Percentiles rank a stretch among this genome's conserved stretches.
Evolutionary conservation across 2,329 filamentous ascomycete genomes (phyloP).

Genomic region (Ceratocystis harringtonii): DNA sequence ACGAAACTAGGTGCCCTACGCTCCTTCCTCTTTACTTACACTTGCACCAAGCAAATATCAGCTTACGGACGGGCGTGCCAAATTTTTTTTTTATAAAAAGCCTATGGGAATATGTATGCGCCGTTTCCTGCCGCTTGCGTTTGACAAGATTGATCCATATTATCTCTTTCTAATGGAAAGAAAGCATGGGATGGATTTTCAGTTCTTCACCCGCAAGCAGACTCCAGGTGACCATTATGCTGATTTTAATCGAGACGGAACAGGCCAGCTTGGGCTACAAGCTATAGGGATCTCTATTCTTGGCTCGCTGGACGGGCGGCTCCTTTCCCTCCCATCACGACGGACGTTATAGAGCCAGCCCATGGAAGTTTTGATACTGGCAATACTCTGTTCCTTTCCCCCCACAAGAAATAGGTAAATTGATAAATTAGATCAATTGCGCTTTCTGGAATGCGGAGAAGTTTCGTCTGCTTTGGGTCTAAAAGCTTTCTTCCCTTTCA

Average conservation of each 20-base stretch:
- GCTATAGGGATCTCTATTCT: too few species aligned
- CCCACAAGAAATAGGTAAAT: background rate
- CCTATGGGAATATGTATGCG: background rate
- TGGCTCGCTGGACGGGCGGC: too few species aligned
- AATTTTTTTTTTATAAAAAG: too few species aligned
- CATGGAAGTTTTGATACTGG: background rate
- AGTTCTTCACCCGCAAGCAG: background rate
- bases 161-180: background rate
- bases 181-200: background rate
- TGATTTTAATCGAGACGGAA: too few species aligned
- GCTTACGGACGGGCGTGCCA: background rate
- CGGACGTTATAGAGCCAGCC: background rate
- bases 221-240: background rate
- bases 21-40: background rate
- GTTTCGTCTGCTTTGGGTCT: conserved; percentile 2
- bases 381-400: background rate
- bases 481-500: background rate
- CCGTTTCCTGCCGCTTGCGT: background rate
- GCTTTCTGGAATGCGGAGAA: background rate
- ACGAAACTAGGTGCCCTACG: too few species aligned
- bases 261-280: too few species aligned
- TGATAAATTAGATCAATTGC: background rate
- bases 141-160: background rate
- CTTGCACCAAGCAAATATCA: background rate
- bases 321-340: too few species aligned